phyloP scores from a whole-genome alignment of 805 yeast species.

The Candida odintsovae region DNA sequence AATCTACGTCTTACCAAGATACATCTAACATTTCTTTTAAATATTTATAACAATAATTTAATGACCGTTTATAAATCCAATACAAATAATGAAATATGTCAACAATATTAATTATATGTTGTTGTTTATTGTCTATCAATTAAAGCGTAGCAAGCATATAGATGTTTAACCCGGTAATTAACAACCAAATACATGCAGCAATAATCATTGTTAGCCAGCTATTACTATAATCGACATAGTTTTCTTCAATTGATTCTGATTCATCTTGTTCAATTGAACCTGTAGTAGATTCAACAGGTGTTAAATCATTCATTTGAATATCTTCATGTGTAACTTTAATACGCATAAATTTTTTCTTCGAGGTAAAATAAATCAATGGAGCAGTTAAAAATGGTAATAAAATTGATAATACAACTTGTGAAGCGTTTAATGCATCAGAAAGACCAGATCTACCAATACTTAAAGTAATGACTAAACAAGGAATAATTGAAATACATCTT shows the following conservation, averaged over 20 bases:
- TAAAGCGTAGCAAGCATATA: constrained; percentile 45
- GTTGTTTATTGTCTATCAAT: too few species aligned
- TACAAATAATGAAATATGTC: too few species aligned
- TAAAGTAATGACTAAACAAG: constrained; percentile 69
- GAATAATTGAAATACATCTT: constrained; percentile 71
- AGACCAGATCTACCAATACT: constrained; percentile 72
- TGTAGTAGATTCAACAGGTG: constrained; percentile 2
- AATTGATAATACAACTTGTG: constrained; percentile 80
- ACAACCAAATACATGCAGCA: constrained; percentile 61
- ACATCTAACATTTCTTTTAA: neutral
- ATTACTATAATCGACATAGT: constrained; percentile 49
- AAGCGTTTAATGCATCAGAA: constrained; percentile 67
- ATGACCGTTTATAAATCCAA: too few species aligned
- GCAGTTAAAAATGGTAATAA: constrained; percentile 80
- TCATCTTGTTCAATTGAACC: constrained; percentile 11
- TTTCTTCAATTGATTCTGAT: constrained; percentile 7
- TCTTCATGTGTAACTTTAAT: constrained; percentile 33
- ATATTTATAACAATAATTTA: too few species aligned
- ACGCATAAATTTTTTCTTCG: constrained; percentile 62
- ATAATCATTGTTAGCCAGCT: constrained; percentile 47
- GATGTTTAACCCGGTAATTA: constrained; percentile 64
- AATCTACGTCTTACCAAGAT: constrained; percentile 36
- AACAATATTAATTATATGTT: too few species aligned
- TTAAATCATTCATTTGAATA: constrained; percentile 3
- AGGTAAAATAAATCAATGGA: constrained; percentile 79